Evolutionary conservation across 2,329 filamentous ascomycete genomes (phyloP), one percentile per base, ranked within the genome.

Genomic region (Colletotrichum ledebouriae): DNA sequence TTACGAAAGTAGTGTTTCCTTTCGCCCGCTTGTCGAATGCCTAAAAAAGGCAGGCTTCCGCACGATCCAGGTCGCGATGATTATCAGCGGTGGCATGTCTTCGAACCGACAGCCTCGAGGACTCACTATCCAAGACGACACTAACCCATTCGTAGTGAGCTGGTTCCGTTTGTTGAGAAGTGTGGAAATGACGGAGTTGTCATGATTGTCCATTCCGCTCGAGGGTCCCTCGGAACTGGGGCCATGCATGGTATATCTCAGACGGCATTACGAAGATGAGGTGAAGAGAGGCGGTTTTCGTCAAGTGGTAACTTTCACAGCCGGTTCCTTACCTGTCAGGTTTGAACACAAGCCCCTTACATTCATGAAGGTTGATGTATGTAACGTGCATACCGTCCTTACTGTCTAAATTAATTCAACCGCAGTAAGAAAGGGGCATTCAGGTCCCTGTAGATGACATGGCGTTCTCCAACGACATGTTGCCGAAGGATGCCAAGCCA

Each of bases 381-480:
- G 55, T 13, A 15, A 29, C 5, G 11, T 29, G 4, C 1, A 29
- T 2, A 2, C 3, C 37, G 0, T 39, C 5, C 22, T 44, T 11
- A 9, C 42, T 4, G 7, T 11, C 25, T 6, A 7, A 3, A n/a
- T 15, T 46, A 9, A 2, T 17, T 44, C 7, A 25, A 10, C 9
- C 10, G 7, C 39, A 46, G 55, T 25, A 58, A 25, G n/a, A n/a
- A 12, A 58, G 46, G 13, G 55, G 55, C 3, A 58, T 20, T 6
- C 55, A 58, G 15, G 11, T 15, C 12, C 20, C 55, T 13, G 41
- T 33, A 2, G 15, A 58, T 25, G 17, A 22, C 11, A 44, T 42
- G 37, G 39, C 55, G 5, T 46, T 58, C 15, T 58, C 34, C 55
- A 58, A 58, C 13, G 39, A 58, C 15, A 58, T 58, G 39, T 58